Conservation (phyloP, 139 green algal species). For the Closterium sp. region DNA sequence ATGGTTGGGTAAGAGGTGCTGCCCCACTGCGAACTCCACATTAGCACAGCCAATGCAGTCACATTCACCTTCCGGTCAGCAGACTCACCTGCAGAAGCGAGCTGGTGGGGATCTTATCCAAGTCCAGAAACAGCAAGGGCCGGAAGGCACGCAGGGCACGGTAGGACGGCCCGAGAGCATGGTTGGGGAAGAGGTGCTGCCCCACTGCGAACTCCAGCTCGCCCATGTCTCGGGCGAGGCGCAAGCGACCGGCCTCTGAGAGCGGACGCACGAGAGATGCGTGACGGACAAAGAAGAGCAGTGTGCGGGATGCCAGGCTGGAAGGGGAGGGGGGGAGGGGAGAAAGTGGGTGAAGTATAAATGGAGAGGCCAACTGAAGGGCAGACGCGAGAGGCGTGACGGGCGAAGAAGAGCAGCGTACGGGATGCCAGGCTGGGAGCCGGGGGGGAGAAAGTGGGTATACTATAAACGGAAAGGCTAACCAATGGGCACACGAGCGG, state of each 20-base stretch:
- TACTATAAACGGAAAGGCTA: too few species aligned
- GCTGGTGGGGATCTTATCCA: conserved; percentile 32
- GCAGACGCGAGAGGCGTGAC: too few species aligned
- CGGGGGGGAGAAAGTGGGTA: neutral
- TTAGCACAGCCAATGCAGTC: neutral
- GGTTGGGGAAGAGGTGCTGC: conserved; percentile 67
- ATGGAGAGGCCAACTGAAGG: neutral
- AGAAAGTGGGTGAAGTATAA: too few species aligned
- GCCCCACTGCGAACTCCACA: conserved; percentile 54
- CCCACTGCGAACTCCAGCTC: conserved; percentile 81
- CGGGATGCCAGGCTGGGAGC: neutral
- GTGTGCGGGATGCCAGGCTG: conserved; percentile 72
- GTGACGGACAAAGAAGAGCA: conserved; percentile 88
- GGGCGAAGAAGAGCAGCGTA: too few species aligned
- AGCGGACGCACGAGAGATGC: conserved; percentile 79
- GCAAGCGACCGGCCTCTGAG: conserved; percentile 63
- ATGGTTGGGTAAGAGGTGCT: conserved; percentile 70
- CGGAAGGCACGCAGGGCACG: conserved; percentile 69
- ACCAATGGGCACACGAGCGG: neutral
- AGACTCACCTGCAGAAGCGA: conserved; percentile 44
- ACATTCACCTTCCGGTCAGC: neutral
- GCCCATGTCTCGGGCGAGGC: conserved; percentile 77
- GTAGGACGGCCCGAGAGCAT: conserved; percentile 67
- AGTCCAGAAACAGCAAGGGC: conserved; percentile 64
- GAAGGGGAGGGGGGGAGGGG: neutral